Conservation (phyloP, 345 rosid species). For the Dipteronia dyeriana region DNA sequence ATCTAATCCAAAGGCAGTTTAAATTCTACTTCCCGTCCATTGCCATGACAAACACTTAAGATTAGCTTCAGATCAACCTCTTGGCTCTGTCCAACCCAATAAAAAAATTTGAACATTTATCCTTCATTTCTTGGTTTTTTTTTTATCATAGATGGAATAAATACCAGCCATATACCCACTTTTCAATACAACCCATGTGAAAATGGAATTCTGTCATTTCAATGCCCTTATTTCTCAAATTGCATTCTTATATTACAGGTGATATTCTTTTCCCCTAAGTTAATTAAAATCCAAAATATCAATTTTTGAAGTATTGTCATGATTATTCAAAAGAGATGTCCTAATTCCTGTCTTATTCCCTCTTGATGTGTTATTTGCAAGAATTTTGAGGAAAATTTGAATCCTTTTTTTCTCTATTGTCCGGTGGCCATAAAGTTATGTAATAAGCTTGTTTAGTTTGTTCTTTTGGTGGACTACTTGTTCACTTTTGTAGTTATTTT, state of each 20-base stretch:
- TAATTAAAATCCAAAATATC: not conserved
- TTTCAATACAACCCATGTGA: not conserved
- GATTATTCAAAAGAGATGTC: not conserved
- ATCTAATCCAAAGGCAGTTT: not conserved
- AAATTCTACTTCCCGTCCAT: not conserved
- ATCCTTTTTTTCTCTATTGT: no score
- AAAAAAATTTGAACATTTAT: not conserved
- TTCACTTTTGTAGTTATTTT: no score
- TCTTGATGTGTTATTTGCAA: no score
- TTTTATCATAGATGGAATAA: not conserved
- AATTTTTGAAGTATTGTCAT: not conserved
- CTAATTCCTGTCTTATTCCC: no score
- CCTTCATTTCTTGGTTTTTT: not conserved
- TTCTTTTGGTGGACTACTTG: no score
- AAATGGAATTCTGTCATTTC: not conserved
- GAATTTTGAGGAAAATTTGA: no score
- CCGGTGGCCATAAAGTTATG: no score
- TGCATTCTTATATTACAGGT: not conserved
- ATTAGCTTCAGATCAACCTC: constrained; percentile 1
- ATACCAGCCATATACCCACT: not conserved
- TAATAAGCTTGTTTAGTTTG: no score
- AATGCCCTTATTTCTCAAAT: not conserved
- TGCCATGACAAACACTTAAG: not conserved
- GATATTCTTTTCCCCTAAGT: no score
- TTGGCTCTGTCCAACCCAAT: not conserved